A percentile compares a stretch with the other conserved stretches of the same genome.
phyloP scores from a whole-genome alignment of 345 rosid genomes.

The Acer negundo region DNA sequence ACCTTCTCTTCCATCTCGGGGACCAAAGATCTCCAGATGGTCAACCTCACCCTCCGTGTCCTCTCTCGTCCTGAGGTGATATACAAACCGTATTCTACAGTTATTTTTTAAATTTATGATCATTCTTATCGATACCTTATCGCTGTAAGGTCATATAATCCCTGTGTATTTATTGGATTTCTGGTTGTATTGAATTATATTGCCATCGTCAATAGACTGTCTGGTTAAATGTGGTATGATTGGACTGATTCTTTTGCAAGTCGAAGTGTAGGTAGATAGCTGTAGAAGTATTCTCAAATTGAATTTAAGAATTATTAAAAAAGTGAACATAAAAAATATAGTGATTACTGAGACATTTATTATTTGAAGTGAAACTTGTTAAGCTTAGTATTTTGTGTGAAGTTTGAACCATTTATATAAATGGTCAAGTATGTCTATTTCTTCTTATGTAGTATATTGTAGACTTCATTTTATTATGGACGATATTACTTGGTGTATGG shows the following conservation, averaged over 20 bases:
- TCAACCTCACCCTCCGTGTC: constrained; percentile 93
- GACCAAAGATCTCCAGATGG: constrained; percentile 99
- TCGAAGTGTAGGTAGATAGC: not conserved
- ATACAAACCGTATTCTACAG: not conserved
- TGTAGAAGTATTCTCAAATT: not conserved
- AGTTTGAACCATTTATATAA: not conserved
- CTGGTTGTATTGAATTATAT: too few relatives aligned
- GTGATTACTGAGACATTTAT: not conserved
- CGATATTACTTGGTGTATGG: not conserved
- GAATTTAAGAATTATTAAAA: not conserved
- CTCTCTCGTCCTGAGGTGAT: constrained; percentile 89
- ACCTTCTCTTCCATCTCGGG: constrained; percentile 95
- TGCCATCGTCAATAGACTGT: too few relatives aligned
- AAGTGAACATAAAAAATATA: not conserved
- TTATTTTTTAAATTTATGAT: not conserved
- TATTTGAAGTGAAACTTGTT: not conserved
- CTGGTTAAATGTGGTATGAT: not conserved
- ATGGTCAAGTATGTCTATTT: not conserved
- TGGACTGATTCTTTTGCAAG: not conserved
- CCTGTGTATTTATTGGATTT: too few relatives aligned
- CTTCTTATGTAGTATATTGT: not conserved
- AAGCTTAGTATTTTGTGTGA: not conserved
- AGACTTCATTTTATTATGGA: not conserved
- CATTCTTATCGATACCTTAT: not conserved
- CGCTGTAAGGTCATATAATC: too few relatives aligned